Evolutionary conservation across 352 stramenopile species (phyloP), one percentile per base, ranked within the genome.

Genomic region (Pythium aquatile): DNA sequence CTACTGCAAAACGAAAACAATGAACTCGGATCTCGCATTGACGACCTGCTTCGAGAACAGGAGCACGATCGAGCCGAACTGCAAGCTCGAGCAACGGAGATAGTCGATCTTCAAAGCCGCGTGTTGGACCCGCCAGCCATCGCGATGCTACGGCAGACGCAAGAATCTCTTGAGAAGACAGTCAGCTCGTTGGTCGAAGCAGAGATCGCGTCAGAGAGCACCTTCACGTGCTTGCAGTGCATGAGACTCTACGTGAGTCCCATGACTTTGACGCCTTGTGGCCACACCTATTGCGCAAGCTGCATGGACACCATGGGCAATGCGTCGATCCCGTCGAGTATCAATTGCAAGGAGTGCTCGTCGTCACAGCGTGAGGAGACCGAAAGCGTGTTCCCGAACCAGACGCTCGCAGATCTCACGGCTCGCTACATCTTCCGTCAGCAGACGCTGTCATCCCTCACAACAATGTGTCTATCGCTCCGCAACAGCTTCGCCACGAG

Each of bases 191-290:
- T 93, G 3, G 67, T 90, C 5, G 80, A 90, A 57, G 77, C 84
- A 1, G 84, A 93, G 51, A 76, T 74, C 14, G 78, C 84, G 16
- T 93, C 84, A 9, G 84, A 93, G 65, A 88, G 74, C 65, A 81
- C 82, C 1, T 90, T 91, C 55, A 91, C 82, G 17, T 93, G 84
- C 53, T 46, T 93, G 35, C 79, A 89, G 51, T 91, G 84, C 47
- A 85, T 93, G 78, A 70, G 74, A 30, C 69, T 88, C 14, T 90
- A 90, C 32, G 70, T 71, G 4, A 68, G 77, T 29, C 84, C 84
- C 8, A 78, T 89, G 76, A 93, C 84, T 9, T 70, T 93, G 1
- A 77, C 78, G 9, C 79, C 77, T 1, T 93, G 82, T 57, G 84
- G 84, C 9, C 84, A 93, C 58, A 93, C 84, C 39, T 93, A 83